Evolutionary conservation across 2,329 filamentous ascomycete genomes (phyloP).

Genomic region (Botryotinia narcissicola): DNA sequence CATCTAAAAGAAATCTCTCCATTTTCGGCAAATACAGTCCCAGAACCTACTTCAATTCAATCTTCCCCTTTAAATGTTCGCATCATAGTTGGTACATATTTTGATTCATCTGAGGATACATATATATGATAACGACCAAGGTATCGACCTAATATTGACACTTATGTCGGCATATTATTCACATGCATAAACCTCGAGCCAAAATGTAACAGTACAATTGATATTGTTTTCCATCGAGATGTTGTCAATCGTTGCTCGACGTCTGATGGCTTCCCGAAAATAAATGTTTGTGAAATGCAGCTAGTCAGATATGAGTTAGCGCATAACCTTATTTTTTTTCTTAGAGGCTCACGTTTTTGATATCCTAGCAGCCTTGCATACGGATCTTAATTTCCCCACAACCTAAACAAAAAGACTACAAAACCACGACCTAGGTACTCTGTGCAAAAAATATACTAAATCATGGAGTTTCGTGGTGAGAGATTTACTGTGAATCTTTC

Average conservation of each 20-base stretch:
- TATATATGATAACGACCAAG: background rate
- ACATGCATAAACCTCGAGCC: background rate
- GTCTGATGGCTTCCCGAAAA: slow-evolving; percentile 18
- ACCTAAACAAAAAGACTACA: slow-evolving; percentile 11
- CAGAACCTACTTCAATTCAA: background rate
- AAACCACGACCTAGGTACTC: background rate
- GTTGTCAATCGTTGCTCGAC: slow-evolving; percentile 14
- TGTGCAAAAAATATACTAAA: slow-evolving; percentile 25
- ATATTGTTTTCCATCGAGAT: background rate
- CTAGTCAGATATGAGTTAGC: slow-evolving; percentile 15
- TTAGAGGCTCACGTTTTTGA: slow-evolving; percentile 7
- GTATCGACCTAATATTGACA: background rate
- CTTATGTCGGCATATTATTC: background rate
- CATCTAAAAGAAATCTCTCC: background rate
- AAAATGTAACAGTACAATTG: background rate
- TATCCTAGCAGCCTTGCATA: slow-evolving; percentile 20
- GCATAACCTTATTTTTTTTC: slow-evolving; percentile 17
- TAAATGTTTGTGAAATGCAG: slow-evolving; percentile 14
- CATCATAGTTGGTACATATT: background rate
- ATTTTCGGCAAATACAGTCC: background rate
- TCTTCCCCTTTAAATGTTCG: background rate
- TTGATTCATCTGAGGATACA: background rate
- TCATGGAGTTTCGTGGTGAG: slow-evolving; percentile 55
- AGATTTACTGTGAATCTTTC: slow-evolving; percentile 60
- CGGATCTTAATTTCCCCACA: slow-evolving; percentile 19